Evolutionary conservation across 257 asterid genomes (phyloP).

Genomic region (Primulina eburnea): DNA sequence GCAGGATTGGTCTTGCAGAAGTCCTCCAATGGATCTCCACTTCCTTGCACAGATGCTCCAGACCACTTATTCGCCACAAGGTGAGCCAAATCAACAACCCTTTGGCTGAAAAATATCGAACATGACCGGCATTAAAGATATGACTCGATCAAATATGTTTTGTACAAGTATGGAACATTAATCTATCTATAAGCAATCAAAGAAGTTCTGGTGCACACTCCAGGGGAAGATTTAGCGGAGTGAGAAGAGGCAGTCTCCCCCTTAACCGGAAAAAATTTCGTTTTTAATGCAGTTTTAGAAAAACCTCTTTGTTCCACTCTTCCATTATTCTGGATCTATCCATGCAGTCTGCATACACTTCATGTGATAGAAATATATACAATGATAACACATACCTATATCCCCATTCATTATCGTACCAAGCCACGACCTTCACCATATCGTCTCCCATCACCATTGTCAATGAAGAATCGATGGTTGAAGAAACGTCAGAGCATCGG

Average conservation of each 20-base stretch:
- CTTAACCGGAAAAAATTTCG: too few relatives aligned
- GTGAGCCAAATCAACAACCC: constrained; percentile 94
- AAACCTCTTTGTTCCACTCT: neutral
- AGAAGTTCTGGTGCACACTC: neutral
- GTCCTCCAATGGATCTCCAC: constrained; percentile 87
- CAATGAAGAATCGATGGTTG: constrained; percentile 79
- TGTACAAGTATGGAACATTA: neutral
- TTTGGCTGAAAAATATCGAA: constrained; percentile 52
- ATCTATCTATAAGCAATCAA: neutral
- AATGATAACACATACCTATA: constrained; percentile 49
- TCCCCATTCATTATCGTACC: constrained; percentile 99
- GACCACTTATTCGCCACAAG: constrained; percentile 84
- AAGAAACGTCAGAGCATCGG: constrained; percentile 71
- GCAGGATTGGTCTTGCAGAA: constrained; percentile 70
- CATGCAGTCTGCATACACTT: neutral
- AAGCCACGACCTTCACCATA: constrained; percentile 96
- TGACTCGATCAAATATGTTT: neutral
- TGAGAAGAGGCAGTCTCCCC: neutral
- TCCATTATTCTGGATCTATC: neutral
- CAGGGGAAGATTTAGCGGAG: neutral
- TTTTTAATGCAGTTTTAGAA: too few relatives aligned
- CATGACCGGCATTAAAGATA: neutral
- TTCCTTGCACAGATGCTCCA: constrained; percentile 44
- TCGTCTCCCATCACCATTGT: constrained; percentile 99
- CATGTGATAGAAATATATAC: neutral